A percentile compares a stretch with the other conserved stretches of the same genome.
Evolutionary conservation across 345 rosid species (phyloP).

Genomic region (Combretum micranthum): DNA sequence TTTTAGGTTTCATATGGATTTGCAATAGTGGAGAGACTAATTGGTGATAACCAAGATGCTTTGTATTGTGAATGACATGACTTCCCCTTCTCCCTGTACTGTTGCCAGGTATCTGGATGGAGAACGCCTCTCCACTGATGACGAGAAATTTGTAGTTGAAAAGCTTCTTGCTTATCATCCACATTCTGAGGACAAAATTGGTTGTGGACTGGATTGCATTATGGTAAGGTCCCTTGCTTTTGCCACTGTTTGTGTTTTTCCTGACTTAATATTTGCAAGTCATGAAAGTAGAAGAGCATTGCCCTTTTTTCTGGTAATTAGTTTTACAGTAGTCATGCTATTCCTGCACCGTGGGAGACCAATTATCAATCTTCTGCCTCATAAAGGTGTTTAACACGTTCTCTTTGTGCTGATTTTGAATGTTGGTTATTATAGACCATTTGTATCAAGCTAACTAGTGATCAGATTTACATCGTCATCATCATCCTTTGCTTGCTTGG

Average conservation of each 20-base stretch:
- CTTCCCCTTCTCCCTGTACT: conserved; percentile 2
- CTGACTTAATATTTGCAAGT: background rate
- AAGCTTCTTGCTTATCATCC: conserved; percentile 78
- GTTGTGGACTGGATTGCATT: conserved; percentile 65
- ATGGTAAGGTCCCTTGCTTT: conserved; percentile 39
- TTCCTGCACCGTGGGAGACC: too few relatives aligned
- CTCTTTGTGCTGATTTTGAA: too few relatives aligned
- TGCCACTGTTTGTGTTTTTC: background rate
- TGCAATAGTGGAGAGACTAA: too few relatives aligned
- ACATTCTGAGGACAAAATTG: conserved; percentile 71
- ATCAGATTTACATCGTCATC: too few relatives aligned
- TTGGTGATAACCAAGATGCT: background rate
- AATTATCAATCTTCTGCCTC: too few relatives aligned
- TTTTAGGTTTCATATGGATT: too few relatives aligned
- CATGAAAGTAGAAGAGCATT: background rate
- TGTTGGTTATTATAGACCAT: too few relatives aligned
- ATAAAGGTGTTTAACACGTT: too few relatives aligned
- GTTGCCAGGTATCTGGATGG: conserved; percentile 63
- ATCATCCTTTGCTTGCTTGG: too few relatives aligned
- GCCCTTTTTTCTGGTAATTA: too few relatives aligned
- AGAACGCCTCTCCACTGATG: conserved; percentile 49
- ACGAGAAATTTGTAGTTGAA: conserved; percentile 48
- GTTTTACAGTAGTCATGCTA: too few relatives aligned
- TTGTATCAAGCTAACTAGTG: too few relatives aligned
- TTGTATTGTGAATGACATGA: background rate